phyloP scores from a whole-genome alignment of 768 basidiomycete genomes.

The Dioszegia crocea region DNA sequence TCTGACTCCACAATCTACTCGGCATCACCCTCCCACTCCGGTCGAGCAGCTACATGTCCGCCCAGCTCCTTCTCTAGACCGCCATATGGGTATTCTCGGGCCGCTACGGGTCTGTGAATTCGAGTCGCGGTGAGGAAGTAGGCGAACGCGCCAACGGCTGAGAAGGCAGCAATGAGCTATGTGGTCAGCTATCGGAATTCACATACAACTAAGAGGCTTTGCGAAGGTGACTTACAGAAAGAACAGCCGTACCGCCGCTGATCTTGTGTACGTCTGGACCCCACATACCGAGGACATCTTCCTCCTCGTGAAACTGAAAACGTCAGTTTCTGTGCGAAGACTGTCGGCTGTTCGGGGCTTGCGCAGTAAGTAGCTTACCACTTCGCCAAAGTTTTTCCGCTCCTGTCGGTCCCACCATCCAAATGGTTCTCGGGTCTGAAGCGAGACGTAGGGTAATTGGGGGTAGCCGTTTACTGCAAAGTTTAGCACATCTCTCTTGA shows the following conservation, averaged over 20 bases:
- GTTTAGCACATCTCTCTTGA: neutral
- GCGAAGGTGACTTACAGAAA: conserved; percentile 36
- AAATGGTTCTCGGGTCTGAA: conserved; percentile 46
- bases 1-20: conserved; percentile 16
- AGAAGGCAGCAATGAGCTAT: conserved; percentile 43
- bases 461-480: conserved; percentile 50
- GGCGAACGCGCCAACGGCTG: conserved; percentile 42
- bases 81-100: conserved; percentile 47
- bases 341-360: neutral
- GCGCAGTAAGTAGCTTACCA: conserved; percentile 31
- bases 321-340: conserved; percentile 1
- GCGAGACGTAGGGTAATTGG: conserved; percentile 44
- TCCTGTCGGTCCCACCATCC: conserved; percentile 53
- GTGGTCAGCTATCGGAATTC: neutral
- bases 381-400: conserved; percentile 51
- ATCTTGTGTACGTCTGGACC: conserved; percentile 51
- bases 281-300: conserved; percentile 52
- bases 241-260: conserved; percentile 39
- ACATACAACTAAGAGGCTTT: neutral
- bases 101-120: conserved; percentile 37
- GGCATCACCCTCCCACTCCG: conserved; percentile 34
- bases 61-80: conserved; percentile 49
- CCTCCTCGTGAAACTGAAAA: conserved; percentile 51
- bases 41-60: conserved; percentile 25
- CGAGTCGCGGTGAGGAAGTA: conserved; percentile 33